Conservation (phyloP, 441 rosid genomes). For the Gossypium schwendimanii region DNA sequence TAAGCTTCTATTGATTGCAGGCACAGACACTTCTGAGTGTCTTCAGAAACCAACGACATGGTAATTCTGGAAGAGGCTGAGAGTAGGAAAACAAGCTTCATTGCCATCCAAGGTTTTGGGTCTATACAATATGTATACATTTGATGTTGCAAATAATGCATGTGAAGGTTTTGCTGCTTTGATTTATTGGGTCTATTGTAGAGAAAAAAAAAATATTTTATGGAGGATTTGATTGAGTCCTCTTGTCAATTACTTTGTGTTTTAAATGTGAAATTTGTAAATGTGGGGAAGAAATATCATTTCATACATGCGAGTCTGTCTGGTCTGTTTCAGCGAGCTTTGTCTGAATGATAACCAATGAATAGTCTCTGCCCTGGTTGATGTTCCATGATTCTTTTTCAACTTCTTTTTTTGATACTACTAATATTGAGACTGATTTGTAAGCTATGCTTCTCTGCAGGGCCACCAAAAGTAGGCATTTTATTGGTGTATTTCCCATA, state of each 20-base stretch:
- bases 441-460: too few relatives aligned
- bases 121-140: slow-evolving; percentile 37
- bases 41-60: slow-evolving; percentile 77
- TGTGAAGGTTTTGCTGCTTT: slow-evolving; percentile 22
- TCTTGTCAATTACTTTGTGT: slow-evolving; percentile 6
- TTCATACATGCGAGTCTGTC: background rate
- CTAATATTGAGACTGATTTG: too few relatives aligned
- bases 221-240: slow-evolving; percentile 21
- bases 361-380: background rate
- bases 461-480: too few relatives aligned
- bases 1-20: slow-evolving; percentile 33
- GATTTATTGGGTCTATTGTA: slow-evolving; percentile 23
- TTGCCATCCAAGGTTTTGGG: slow-evolving; percentile 23
- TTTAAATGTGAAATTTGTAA: background rate
- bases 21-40: slow-evolving; percentile 70
- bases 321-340: background rate
- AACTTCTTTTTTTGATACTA: background rate
- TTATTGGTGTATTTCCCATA: too few relatives aligned
- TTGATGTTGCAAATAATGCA: slow-evolving; percentile 32
- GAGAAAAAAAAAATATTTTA: slow-evolving; percentile 4
- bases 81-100: slow-evolving; percentile 4
- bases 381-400: background rate
- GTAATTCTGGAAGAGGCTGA: slow-evolving; percentile 61
- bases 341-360: background rate
- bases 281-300: background rate